phyloP scores from a whole-genome alignment of 2,329 filamentous ascomycete species.

The Talaromyces pinophilus region DNA sequence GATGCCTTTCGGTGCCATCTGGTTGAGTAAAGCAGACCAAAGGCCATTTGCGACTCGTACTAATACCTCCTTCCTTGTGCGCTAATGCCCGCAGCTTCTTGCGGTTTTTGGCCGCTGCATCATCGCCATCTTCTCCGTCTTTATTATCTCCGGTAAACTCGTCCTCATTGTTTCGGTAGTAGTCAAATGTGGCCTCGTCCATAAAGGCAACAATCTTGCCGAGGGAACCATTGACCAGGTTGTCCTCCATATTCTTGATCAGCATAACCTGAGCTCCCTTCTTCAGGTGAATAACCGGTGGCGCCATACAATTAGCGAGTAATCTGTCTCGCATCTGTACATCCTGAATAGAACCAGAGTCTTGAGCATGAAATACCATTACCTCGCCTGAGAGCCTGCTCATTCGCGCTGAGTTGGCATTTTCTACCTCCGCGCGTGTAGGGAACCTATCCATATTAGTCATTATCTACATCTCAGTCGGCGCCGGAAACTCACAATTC shows the following conservation, averaged over 20 bases:
- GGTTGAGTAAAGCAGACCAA: slow-evolving; percentile 79
- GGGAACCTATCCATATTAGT: slow-evolving; percentile 65
- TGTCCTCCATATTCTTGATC: slow-evolving; percentile 98
- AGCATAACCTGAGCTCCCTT: slow-evolving; percentile 96
- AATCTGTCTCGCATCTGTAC: slow-evolving; percentile 71
- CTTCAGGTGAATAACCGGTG: slow-evolving; percentile 76
- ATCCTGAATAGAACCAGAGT: slow-evolving; percentile 70
- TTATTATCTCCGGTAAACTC: slow-evolving; percentile 54
- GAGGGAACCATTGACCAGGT: slow-evolving; percentile 88
- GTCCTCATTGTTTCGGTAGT: slow-evolving; percentile 60
- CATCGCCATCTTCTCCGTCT: slow-evolving; percentile 47
- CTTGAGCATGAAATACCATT: slow-evolving; percentile 70
- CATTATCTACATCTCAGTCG: slow-evolving; percentile 3
- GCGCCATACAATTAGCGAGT: slow-evolving; percentile 89
- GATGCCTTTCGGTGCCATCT: slow-evolving; percentile 72
- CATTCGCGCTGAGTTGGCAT: slow-evolving; percentile 76
- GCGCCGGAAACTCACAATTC: slow-evolving; percentile 63
- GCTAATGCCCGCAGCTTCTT: slow-evolving; percentile 60
- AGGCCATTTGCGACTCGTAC: slow-evolving; percentile 66
- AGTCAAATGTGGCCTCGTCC: slow-evolving; percentile 63
- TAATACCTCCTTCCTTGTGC: slow-evolving; percentile 50
- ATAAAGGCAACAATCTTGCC: slow-evolving; percentile 84
- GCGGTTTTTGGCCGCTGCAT: slow-evolving; percentile 46
- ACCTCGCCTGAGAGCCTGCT: slow-evolving; percentile 67
- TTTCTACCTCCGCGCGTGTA: slow-evolving; percentile 84